Conservation (phyloP, 768 basidiomycete genomes). For the Boletus pseudo-olivaceus region DNA sequence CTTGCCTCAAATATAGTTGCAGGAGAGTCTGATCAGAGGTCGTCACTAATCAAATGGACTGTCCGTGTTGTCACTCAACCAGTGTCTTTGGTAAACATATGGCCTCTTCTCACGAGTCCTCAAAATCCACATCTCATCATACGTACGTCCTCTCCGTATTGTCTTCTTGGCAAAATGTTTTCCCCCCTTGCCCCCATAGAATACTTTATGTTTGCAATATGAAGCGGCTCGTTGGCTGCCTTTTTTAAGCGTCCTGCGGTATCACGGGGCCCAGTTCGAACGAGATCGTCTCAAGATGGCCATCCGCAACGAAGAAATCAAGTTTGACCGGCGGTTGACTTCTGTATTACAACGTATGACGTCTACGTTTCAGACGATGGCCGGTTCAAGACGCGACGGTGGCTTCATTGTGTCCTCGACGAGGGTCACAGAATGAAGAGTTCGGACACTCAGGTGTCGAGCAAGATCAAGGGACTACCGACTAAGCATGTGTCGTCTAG, state of each 20-base stretch:
- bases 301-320: constrained; percentile 34
- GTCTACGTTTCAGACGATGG: constrained; percentile 50
- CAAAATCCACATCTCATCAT: constrained; percentile 66
- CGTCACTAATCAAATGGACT: no score
- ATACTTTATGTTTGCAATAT: constrained; percentile 24
- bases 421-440: constrained; percentile 77
- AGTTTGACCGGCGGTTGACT: no score
- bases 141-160: constrained; percentile 69
- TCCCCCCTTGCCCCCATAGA: constrained; percentile 1
- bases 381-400: constrained; percentile 61
- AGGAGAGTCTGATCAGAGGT: no score
- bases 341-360: constrained; percentile 72
- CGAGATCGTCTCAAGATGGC: constrained; percentile 51
- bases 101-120: constrained; percentile 23
- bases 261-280: constrained; percentile 55
- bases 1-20: no score
- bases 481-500: constrained; percentile 39
- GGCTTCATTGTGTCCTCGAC: constrained; percentile 58
- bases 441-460: constrained; percentile 48
- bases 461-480: constrained; percentile 56
- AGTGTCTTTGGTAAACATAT: not conserved
- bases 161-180: constrained; percentile 53
- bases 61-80: constrained; percentile 22
- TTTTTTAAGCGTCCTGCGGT: constrained; percentile 50
- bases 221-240: constrained; percentile 56